Conservation (phyloP, 2,329 filamentous ascomycete genomes). For the Celoporthe dispersa region DNA sequence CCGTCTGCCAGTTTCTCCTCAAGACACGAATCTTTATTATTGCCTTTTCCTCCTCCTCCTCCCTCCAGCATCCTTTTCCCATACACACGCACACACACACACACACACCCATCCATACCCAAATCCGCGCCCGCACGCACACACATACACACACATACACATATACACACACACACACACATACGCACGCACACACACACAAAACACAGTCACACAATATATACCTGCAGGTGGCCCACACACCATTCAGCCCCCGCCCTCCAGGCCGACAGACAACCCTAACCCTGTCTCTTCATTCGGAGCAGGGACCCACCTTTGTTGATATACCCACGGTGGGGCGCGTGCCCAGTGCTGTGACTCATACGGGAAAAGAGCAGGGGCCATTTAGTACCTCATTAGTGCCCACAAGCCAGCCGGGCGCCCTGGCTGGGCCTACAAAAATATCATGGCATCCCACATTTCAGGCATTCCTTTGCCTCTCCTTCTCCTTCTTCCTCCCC, state of each 20-base stretch:
- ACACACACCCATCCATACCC: neutral
- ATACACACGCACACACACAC: neutral
- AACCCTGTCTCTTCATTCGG: neutral
- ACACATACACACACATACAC: neutral
- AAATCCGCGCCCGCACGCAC: too few species aligned
- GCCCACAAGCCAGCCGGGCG: neutral
- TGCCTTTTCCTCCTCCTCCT: neutral
- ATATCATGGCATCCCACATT: constrained; percentile 39
- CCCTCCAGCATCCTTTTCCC: neutral
- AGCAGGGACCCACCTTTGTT: neutral
- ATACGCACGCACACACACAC: neutral
- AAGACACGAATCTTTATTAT: neutral
- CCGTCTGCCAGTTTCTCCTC: neutral
- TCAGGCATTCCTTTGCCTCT: constrained; percentile 24
- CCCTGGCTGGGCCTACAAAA: constrained; percentile 44
- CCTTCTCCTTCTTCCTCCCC: constrained; percentile 41
- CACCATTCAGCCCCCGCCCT: neutral
- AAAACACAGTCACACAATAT: neutral
- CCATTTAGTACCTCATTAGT: neutral
- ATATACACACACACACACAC: neutral
- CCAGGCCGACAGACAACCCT: neutral
- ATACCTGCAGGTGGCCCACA: too few species aligned
- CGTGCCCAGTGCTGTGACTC: constrained; percentile 6
- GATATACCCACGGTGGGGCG: neutral
- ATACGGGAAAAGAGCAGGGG: constrained; percentile 7